phyloP scores from a whole-genome alignment of 352 stramenopile species.

The Globisporangium paroecandrum region DNA sequence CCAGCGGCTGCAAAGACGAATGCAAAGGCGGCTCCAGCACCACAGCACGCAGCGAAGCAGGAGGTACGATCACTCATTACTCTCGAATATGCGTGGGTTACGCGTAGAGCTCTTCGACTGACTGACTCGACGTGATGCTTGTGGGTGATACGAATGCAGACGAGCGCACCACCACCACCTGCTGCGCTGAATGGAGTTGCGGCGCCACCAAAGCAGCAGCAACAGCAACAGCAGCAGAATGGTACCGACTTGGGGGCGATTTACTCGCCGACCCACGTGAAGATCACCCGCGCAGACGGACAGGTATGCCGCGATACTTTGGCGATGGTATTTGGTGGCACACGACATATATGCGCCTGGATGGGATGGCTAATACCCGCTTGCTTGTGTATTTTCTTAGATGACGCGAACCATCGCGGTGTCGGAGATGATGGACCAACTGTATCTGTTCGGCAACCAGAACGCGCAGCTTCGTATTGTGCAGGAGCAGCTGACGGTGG shows the following conservation, averaged over 20 bases:
- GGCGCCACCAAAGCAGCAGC: background rate
- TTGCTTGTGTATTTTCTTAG: conserved; percentile 18
- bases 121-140: background rate
- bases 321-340: background rate
- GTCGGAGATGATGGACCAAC: conserved; percentile 78
- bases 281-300: conserved; percentile 64
- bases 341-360: background rate
- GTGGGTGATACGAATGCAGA: background rate
- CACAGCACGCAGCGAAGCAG: conserved; percentile 1
- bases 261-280: conserved; percentile 69
- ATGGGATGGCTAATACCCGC: background rate
- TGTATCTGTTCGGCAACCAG: conserved; percentile 63
- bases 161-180: conserved; percentile 2
- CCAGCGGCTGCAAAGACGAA: conserved; percentile 1
- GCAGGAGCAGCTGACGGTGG: conserved; percentile 63
- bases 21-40: background rate
- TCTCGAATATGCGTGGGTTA: background rate
- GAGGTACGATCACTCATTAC: background rate
- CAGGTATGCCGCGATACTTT: conserved; percentile 21
- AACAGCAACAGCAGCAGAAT: conserved; percentile 2
- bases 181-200: background rate
- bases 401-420: conserved; percentile 72
- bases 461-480: conserved; percentile 59
- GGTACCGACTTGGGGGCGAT: conserved; percentile 38
- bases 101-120: background rate